Percentiles rank a stretch among this genome's conserved stretches.
These are phyloP conservation scores for Tuber calosporum DNA, from an alignment of 495 filamentous ascomycete species.

Conservation along the genomic window DNA sequence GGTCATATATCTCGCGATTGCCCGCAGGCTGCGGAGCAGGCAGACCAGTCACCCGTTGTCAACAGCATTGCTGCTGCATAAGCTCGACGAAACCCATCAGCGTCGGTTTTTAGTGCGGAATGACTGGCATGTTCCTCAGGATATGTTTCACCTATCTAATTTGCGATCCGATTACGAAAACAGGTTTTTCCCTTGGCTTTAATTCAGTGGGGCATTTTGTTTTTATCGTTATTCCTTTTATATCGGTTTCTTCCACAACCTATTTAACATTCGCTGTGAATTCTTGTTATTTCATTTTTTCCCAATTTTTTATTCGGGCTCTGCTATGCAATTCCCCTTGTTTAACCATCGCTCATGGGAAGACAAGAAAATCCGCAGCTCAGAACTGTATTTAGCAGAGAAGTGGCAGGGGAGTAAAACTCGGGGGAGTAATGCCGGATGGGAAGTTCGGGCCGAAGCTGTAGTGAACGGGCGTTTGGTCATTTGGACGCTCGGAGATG, in stretches of 20 bases:
- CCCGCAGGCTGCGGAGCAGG: conserved; percentile 55
- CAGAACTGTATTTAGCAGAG: neutral
- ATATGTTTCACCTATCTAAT: conserved; percentile 16
- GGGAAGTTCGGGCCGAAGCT: neutral
- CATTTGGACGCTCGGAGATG: neutral
- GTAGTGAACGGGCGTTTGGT: neutral
- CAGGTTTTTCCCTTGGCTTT: conserved; percentile 30
- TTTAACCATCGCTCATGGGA: neutral
- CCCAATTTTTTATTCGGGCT: conserved; percentile 26
- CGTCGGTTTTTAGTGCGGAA: neutral
- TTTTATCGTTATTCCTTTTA: conserved; percentile 30
- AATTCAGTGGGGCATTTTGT: conserved; percentile 32
- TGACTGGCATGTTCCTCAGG: conserved; percentile 5
- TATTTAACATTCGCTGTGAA: conserved; percentile 29
- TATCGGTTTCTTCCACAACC: conserved; percentile 34
- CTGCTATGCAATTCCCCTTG: conserved; percentile 20
- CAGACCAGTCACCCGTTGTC: conserved; percentile 44
- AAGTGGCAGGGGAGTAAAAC: neutral
- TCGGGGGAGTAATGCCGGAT: neutral
- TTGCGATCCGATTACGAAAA: conserved; percentile 25
- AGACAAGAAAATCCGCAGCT: neutral
- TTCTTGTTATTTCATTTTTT: conserved; percentile 38
- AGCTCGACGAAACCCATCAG: conserved; percentile 1
- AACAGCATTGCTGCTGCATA: conserved; percentile 28
- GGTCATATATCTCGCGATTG: conserved; percentile 94